Conservation (phyloP, 768 basidiomycete genomes). For the Mycena capillaripes region DNA sequence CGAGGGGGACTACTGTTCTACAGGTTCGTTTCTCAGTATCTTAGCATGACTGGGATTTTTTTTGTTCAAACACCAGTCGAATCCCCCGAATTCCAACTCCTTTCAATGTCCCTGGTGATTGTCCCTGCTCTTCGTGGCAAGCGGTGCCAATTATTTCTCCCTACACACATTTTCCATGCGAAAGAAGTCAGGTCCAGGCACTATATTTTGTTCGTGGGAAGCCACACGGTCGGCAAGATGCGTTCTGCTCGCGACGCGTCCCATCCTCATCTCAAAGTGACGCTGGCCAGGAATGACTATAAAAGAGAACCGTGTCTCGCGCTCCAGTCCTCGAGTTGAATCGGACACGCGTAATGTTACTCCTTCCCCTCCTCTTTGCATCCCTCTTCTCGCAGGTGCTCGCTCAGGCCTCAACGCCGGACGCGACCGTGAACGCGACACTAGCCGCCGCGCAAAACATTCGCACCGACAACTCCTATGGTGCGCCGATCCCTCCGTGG, state of each 20-base stretch:
- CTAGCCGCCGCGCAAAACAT: background rate
- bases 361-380: background rate
- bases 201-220: no score
- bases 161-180: no score
- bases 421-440: background rate
- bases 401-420: background rate
- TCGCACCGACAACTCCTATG: background rate
- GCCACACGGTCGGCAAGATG: no score
- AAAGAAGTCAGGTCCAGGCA: no score
- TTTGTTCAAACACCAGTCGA: no score
- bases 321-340: background rate
- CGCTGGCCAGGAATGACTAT: background rate
- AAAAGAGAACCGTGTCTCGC: background rate
- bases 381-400: background rate
- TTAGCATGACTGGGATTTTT: no score
- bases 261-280: background rate
- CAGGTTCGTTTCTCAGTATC: no score
- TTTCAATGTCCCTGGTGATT: no score
- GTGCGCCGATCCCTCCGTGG: conserved; percentile 16
- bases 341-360: background rate
- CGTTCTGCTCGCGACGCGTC: background rate
- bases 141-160: no score
- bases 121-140: no score
- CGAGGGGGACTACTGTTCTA: no score
- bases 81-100: no score